phyloP scores from a whole-genome alignment of 2,329 filamentous ascomycete genomes.

The Thielaviopsis punctulata region DNA sequence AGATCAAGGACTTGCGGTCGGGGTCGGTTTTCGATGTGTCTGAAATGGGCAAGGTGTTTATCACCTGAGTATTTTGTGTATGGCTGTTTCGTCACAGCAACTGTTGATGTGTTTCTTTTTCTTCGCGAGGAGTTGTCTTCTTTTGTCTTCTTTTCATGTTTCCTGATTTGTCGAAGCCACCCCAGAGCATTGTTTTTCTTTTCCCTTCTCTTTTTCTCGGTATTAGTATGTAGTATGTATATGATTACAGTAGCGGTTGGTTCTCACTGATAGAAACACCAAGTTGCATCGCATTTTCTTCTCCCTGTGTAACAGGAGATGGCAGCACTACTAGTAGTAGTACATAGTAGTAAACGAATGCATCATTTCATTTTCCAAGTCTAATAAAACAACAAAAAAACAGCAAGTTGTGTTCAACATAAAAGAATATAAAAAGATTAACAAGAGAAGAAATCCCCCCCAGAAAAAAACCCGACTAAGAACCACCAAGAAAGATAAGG shows the following conservation, averaged over 20 bases:
- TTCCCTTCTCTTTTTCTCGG: background rate
- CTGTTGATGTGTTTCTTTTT: background rate
- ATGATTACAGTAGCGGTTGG: too few species aligned
- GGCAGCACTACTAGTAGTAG: too few species aligned
- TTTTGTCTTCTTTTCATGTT: constrained; percentile 1
- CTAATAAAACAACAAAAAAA: constrained; percentile 6
- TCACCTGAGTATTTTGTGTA: constrained; percentile 48
- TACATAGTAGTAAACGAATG: too few species aligned
- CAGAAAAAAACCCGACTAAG: constrained; percentile 6
- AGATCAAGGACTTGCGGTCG: constrained; percentile 64
- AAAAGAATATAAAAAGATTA: constrained; percentile 10
- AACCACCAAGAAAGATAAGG: constrained; percentile 1
- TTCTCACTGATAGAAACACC: too few species aligned
- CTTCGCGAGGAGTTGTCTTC: background rate
- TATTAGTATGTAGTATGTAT: background rate
- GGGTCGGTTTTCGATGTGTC: constrained; percentile 46
- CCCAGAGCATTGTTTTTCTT: background rate
- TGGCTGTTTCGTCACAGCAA: too few species aligned
- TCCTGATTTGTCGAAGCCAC: too few species aligned
- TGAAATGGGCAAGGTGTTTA: constrained; percentile 73
- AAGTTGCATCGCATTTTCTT: too few species aligned
- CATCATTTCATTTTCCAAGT: too few species aligned
- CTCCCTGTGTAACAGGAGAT: too few species aligned
- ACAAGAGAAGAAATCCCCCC: background rate
- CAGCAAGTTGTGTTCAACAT: constrained; percentile 4